Base-by-base conservation (phyloP, 768 basidiomycete genomes). In the Gymnopilus junonius region DNA sequence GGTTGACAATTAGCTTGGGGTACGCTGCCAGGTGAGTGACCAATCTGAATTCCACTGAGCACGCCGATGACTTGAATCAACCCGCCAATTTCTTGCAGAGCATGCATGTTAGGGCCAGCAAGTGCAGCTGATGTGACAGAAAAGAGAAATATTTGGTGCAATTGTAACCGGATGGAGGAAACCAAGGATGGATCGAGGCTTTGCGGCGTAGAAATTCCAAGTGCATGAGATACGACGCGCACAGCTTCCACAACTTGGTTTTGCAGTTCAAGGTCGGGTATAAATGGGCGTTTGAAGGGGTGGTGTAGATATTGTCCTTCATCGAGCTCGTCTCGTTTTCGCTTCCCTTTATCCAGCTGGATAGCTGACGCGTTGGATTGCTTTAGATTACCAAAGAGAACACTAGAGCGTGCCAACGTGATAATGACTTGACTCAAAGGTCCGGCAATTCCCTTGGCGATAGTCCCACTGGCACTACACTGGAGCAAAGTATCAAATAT, bases 31-130 rank as follows among this genome's bases (percentile, higher is more conserved):
- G 78, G 73, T 51, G 81, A 71, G 63, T 83, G 79, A 7, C 83
- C 78, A 56, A 94, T 93, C 67, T 87, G 90, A 43, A 92, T 88
- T 1, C 89, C 90, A 64, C 88, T 91, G 62, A 94, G 83, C 34
- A 93, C 89, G 20, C 91, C 91, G 45, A 94, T 83, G 65, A 93
- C 90, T 68, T 93, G 92, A 60, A 93, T 90, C 56, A 94, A 80
- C n/a, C 90, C 90, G 43, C 87, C 85, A 40, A 93, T 85, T 73
- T 94, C 92, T 71, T 91, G 90, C 1, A 93, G 76, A 0, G 81
- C 78, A 59, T 84, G 82, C 77, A 83, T 85, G 55, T 83, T 83
- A 51, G 75, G 76, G 31, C 84, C 87, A 27, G 81, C 82, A 27
- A 77, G 74, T 6, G 84, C 75, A 12, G 87, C 87, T 35, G 88